Evolutionary conservation across 371 early-diverging fungal species (phyloP), one percentile per base, ranked within the genome.

Genomic region (Circinella umbellata): DNA sequence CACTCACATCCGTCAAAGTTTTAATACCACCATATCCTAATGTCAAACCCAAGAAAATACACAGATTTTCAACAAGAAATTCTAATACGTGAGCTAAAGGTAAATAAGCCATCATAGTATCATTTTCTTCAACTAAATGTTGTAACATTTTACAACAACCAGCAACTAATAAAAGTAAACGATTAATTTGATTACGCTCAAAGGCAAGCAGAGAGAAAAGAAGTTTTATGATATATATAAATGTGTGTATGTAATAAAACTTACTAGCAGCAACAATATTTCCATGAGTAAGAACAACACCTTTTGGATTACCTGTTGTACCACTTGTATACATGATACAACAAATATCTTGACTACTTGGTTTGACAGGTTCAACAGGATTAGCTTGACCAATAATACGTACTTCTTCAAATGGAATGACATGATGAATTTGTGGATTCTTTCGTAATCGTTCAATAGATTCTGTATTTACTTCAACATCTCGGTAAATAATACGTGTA

Each of bases 321-420:
- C 98, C 99, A 60, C 95, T 95, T 17, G 99, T 98, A 80, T 98
- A 99, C 89, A 96, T 95, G 77, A 98, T 93, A 80, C 96, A 90
- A 72, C 95, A 94, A 59, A 91, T 74, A 70, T 94, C 94, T 63
- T 94, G 90, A 35, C 87, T 79, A 20, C 78, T 85, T 14, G 97
- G 93, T 8, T 87, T 83, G n/a, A 74, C 73, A 15, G 89, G 85
- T 42, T 86, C 89, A 17, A 72, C 76, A 5, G 90, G 92, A 73
- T 89, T 70, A 13, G 86, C 82, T 47, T 78, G 81, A 54, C 96
- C 97, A 49, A 93, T 73, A n/a, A 79, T 70, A 54, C 73, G 73
- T 59, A 94, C 68, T 36, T 92, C 90, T 61, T 91, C 90, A 55
- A 80, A 57, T 2, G 81, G 73, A 35, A 75, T 61, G 0, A 76